Conservation (phyloP, 768 basidiomycete species). For the Phylloporus rhodoxanthus region DNA sequence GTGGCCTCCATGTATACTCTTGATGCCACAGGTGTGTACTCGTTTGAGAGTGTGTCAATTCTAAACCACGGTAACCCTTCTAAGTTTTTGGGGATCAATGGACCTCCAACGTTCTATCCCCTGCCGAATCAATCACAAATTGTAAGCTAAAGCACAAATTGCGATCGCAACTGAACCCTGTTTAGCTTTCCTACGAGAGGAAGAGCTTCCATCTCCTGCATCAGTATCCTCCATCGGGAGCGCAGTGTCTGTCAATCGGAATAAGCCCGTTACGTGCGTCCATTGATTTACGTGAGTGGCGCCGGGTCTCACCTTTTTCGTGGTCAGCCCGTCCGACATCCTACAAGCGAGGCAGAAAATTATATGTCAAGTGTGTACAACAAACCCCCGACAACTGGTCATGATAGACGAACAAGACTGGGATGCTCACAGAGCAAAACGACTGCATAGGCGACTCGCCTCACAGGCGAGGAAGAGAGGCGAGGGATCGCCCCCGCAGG, state of each 20-base stretch:
- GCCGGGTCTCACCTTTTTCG: constrained; percentile 7
- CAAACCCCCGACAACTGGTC: constrained; percentile 47
- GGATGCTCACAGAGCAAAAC: constrained; percentile 52
- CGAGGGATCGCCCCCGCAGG: not conserved
- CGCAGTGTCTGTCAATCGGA: constrained; percentile 43
- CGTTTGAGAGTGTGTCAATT: not conserved
- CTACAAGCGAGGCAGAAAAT: constrained; percentile 52
- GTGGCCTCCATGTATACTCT: constrained; percentile 50
- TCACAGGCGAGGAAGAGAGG: constrained; percentile 23
- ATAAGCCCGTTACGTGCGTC: constrained; percentile 45
- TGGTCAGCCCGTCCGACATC: constrained; percentile 49
- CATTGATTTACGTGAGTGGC: constrained; percentile 1
- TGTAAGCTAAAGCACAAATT: constrained; percentile 31
- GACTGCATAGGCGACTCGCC: constrained; percentile 47
- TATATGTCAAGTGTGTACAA: constrained; percentile 60
- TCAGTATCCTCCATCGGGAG: constrained; percentile 50
- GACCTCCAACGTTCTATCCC: constrained; percentile 47
- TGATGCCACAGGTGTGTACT: constrained; percentile 57
- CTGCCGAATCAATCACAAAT: constrained; percentile 44
- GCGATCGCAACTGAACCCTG: constrained; percentile 1
- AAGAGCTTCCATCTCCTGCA: constrained; percentile 50
- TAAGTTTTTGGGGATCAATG: constrained; percentile 53
- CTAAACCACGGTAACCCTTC: not conserved
- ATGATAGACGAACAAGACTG: constrained; percentile 58
- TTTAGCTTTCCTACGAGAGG: constrained; percentile 47